Evolutionary conservation across 495 filamentous ascomycete species (phyloP).

Genomic region (Cladorrhinum samala): DNA sequence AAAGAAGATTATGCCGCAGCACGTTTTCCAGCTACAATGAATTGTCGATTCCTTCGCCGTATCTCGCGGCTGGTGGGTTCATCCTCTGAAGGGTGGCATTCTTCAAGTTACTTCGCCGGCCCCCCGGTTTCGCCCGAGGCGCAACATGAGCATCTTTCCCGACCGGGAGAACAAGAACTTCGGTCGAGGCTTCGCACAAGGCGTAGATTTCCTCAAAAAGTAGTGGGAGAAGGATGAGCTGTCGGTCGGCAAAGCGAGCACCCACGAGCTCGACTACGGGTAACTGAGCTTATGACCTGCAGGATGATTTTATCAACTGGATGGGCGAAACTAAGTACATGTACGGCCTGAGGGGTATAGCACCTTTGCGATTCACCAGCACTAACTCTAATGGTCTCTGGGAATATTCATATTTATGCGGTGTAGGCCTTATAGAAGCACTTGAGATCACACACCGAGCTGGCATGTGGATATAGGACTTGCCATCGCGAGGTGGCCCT

Average conservation of each 20-base stretch:
- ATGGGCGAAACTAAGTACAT: slow-evolving; percentile 40
- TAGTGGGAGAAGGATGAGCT: background rate
- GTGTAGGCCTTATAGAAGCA: slow-evolving; percentile 37
- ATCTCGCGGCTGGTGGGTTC: slow-evolving; percentile 37
- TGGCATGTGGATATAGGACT: slow-evolving; percentile 32
- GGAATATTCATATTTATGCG: slow-evolving; percentile 47
- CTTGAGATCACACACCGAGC: slow-evolving; percentile 30
- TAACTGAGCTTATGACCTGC: slow-evolving; percentile 17
- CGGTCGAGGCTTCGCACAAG: background rate
- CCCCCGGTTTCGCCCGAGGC: slow-evolving; percentile 27
- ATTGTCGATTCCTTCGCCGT: slow-evolving; percentile 40
- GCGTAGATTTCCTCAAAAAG: slow-evolving; percentile 15
- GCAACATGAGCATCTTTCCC: slow-evolving; percentile 42
- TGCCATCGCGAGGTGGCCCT: slow-evolving; percentile 14
- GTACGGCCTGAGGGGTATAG: slow-evolving; percentile 27
- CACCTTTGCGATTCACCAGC: slow-evolving; percentile 38
- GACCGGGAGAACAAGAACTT: slow-evolving; percentile 25
- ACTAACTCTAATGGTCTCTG: slow-evolving; percentile 42
- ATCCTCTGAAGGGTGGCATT: slow-evolving; percentile 26
- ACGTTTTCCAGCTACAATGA: slow-evolving; percentile 43
- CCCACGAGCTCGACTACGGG: background rate
- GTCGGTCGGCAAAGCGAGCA: background rate
- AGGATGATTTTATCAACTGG: slow-evolving; percentile 33
- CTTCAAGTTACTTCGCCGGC: slow-evolving; percentile 26
- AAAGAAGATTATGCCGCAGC: slow-evolving; percentile 36